These are phyloP conservation scores for Fusarium cyanostomum DNA, from an alignment of 2,329 filamentous ascomycete genomes.

Conservation along the genomic window DNA sequence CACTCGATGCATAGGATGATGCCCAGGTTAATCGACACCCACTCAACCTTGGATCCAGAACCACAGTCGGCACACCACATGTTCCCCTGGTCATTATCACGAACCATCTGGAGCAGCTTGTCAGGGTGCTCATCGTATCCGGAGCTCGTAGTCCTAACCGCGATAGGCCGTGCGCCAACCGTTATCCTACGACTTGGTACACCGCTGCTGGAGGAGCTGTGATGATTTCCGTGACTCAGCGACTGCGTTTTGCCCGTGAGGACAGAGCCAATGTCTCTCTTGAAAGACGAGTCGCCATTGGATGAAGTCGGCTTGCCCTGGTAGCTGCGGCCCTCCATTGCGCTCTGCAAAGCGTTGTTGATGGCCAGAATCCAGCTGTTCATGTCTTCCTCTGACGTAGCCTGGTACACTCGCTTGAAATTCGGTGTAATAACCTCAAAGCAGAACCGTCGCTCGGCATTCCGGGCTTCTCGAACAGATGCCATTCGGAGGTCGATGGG, in stretches of 20 bases:
- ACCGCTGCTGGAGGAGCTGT: conserved; percentile 56
- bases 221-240: conserved; percentile 64
- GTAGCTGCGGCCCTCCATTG: conserved; percentile 82
- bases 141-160: conserved; percentile 73
- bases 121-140: conserved; percentile 84
- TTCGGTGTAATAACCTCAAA: conserved; percentile 98
- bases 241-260: conserved; percentile 91
- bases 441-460: conserved; percentile 93
- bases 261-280: conserved; percentile 90
- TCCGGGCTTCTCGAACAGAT: conserved; percentile 93
- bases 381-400: conserved; percentile 98
- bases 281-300: conserved; percentile 65
- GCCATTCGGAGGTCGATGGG: conserved; percentile 97
- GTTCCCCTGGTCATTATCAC: conserved; percentile 92
- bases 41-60: conserved; percentile 91
- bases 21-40: conserved; percentile 97
- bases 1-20: conserved; percentile 98
- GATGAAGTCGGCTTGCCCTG: conserved; percentile 60
- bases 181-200: conserved; percentile 86
- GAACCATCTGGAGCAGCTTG: conserved; percentile 84
- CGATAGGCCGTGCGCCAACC: conserved; percentile 84
- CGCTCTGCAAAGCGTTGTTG: conserved; percentile 96
- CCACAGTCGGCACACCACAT: conserved; percentile 94
- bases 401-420: conserved; percentile 96
- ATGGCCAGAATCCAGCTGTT: conserved; percentile 95